phyloP scores from a whole-genome alignment of 2,329 filamentous ascomycete species.

The Diaporthe longicolla region DNA sequence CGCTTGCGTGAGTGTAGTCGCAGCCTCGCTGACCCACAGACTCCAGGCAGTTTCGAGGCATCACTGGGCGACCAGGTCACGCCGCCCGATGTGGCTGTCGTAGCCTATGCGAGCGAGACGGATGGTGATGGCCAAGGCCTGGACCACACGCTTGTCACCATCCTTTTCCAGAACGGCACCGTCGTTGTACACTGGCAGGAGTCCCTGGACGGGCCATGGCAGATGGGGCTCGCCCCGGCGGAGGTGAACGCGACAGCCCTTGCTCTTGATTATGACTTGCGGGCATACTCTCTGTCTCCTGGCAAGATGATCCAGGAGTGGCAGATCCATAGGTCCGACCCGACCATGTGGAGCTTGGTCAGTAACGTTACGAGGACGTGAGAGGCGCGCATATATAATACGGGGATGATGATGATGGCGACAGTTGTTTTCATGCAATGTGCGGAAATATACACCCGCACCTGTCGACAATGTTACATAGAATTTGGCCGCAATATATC shows the following conservation, averaged over 20 bases:
- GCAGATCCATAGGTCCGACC: slow-evolving; percentile 22
- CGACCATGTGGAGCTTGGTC: slow-evolving; percentile 5
- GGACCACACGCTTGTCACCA: slow-evolving; percentile 7
- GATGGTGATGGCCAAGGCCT: neutral
- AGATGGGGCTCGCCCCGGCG: slow-evolving; percentile 8
- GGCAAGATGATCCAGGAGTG: slow-evolving; percentile 20
- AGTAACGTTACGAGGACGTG: slow-evolving; percentile 13
- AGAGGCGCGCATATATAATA: neutral
- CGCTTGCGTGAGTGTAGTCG: neutral
- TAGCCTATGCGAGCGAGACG: slow-evolving; percentile 9
- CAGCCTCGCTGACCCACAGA: neutral
- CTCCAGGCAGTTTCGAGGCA: slow-evolving; percentile 30
- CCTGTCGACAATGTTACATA: too few relatives aligned
- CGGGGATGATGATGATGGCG: too few relatives aligned
- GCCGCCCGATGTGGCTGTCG: slow-evolving; percentile 23
- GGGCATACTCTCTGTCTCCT: slow-evolving; percentile 12
- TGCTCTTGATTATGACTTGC: slow-evolving; percentile 5
- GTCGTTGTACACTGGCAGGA: slow-evolving; percentile 27
- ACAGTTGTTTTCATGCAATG: neutral
- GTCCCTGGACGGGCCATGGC: slow-evolving; percentile 13
- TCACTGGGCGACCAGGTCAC: slow-evolving; percentile 20
- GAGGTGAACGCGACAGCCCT: slow-evolving; percentile 25
- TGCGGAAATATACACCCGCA: neutral
- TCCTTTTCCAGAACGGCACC: slow-evolving; percentile 19
- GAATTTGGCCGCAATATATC: neutral